A percentile compares a stretch with the other conserved stretches of the same genome.
Conservation (phyloP, 1,284 basidiomycete species). For the Malassezia slooffiae region DNA sequence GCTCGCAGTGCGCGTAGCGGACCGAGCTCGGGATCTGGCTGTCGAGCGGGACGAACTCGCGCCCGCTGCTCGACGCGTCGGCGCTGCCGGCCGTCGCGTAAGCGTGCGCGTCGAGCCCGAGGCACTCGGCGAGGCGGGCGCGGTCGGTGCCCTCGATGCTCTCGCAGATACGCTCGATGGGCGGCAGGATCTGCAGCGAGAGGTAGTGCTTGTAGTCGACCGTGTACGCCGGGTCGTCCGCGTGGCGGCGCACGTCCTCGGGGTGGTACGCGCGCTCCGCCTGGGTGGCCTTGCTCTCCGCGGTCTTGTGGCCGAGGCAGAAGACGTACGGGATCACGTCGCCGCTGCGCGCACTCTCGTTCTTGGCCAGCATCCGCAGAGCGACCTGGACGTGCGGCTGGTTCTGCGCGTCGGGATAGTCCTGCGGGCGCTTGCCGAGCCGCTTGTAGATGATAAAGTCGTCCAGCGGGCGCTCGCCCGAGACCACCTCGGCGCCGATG, state of each 20-base stretch:
- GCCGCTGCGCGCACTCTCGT: conserved; percentile 66
- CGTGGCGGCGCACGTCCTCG: conserved; percentile 65
- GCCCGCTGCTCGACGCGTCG: conserved; percentile 52
- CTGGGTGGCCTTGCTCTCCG: conserved; percentile 61
- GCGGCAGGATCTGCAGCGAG: conserved; percentile 80
- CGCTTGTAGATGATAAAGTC: conserved; percentile 70
- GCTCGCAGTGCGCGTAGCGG: conserved; percentile 52
- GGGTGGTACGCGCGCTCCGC: conserved; percentile 87
- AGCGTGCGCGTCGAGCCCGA: conserved; percentile 76
- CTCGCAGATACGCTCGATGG: conserved; percentile 87
- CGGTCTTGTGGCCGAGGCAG: conserved; percentile 65
- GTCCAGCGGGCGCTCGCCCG: conserved; percentile 67
- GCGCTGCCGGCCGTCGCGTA: conserved; percentile 51
- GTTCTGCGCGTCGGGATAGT: conserved; percentile 86
- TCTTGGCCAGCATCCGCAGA: conserved; percentile 74
- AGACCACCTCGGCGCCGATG: conserved; percentile 65
- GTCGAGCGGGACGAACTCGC: conserved; percentile 69
- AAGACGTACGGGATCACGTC: conserved; percentile 96
- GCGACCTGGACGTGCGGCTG: conserved; percentile 97
- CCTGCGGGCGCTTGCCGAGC: conserved; percentile 49
- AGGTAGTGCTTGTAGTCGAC: conserved; percentile 72
- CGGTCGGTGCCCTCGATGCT: conserved; percentile 92
- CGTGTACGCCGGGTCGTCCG: conserved; percentile 23
- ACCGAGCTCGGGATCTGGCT: conserved; percentile 80
- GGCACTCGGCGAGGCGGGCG: conserved; percentile 78